Percentiles rank a stretch among this genome's conserved stretches.
Evolutionary conservation across 108 stramenopile genomes (phyloP).

Genomic region (Conticribra guillardii): DNA sequence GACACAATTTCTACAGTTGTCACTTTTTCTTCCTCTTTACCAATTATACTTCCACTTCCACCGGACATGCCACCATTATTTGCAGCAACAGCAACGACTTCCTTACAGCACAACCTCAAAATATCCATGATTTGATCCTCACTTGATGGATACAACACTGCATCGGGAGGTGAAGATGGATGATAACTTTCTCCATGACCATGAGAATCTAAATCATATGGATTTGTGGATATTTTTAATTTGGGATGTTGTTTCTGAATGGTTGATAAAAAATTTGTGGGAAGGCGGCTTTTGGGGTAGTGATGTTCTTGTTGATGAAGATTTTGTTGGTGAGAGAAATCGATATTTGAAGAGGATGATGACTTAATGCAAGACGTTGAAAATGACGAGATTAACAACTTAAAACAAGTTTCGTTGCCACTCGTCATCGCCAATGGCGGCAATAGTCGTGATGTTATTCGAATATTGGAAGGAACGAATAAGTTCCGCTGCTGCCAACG

Average conservation of each 20-base stretch:
- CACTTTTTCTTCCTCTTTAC: constrained; percentile 5
- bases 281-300: constrained; percentile 12
- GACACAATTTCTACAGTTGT: constrained; percentile 63
- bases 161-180: constrained; percentile 71
- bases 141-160: constrained; percentile 68
- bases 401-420: no score
- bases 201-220: constrained; percentile 75
- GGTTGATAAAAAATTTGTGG: constrained; percentile 31
- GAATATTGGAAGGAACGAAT: no score
- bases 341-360: background rate
- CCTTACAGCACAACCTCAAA: constrained; percentile 59
- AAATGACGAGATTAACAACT: background rate
- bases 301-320: background rate
- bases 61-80: constrained; percentile 20
- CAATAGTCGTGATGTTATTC: background rate
- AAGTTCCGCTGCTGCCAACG: no score
- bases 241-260: constrained; percentile 20
- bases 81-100: no score
- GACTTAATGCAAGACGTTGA: background rate
- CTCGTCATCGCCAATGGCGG: background rate
- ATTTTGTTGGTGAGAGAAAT: background rate
- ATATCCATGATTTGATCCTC: constrained; percentile 79
- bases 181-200: constrained; percentile 81
- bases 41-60: background rate
- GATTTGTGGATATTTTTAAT: constrained; percentile 56